phyloP scores from a whole-genome alignment of 176 grass and related monocot genomes.

The Cenchrus fungigraminus region DNA sequence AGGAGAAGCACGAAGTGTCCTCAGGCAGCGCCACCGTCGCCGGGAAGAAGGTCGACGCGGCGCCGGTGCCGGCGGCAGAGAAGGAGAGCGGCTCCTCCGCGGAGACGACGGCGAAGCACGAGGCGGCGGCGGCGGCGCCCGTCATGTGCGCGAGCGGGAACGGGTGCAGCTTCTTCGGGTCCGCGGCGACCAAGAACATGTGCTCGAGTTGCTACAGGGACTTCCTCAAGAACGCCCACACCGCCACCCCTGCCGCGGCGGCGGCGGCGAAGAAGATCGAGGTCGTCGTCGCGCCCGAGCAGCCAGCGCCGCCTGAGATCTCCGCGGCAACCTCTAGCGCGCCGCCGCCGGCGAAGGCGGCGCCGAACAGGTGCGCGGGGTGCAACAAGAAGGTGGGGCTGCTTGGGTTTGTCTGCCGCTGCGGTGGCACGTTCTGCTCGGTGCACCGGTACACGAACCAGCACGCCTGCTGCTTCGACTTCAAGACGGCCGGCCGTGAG shows the following conservation, averaged over 20 bases:
- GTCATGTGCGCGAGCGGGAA: constrained; percentile 10
- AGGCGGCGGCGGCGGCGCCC: not conserved
- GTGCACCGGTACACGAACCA: constrained; percentile 48
- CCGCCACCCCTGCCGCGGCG: not conserved
- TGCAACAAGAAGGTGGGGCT: constrained; percentile 65
- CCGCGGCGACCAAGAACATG: constrained; percentile 31
- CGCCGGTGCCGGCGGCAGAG: not conserved
- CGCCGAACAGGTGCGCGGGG: constrained; percentile 39
- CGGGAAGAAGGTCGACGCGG: not conserved
- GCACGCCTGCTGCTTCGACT: constrained; percentile 53
- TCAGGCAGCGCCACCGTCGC: not conserved
- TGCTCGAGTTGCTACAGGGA: constrained; percentile 56
- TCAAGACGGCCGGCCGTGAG: constrained; percentile 40
- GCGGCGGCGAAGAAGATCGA: not conserved
- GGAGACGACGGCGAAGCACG: not conserved
- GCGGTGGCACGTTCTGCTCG: constrained; percentile 57
- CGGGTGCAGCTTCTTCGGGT: constrained; percentile 61
- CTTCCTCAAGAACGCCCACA: not conserved
- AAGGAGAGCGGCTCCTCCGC: not conserved
- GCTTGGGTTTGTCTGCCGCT: constrained; percentile 58
- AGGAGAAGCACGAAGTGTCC: not conserved
- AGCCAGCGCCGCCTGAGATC: not conserved
- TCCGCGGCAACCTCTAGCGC: not conserved
- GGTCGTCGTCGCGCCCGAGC: too few relatives aligned
- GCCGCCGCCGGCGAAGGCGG: not conserved